Evolutionary conservation across 306 rosid genomes (phyloP), one percentile per base, ranked within the genome.

Genomic region (Mimosa pudica): DNA sequence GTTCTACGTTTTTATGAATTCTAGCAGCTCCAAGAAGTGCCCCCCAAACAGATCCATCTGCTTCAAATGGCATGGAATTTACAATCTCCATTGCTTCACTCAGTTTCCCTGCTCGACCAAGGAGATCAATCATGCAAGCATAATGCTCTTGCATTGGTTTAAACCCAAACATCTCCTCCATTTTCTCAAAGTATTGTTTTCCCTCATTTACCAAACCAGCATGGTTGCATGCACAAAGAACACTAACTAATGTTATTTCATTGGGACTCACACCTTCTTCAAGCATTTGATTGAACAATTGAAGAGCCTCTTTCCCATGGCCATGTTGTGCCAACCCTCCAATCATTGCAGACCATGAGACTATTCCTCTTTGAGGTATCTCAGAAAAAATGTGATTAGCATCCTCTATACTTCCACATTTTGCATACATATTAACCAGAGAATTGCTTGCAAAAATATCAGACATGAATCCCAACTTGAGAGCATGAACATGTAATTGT

Each of bases 261-360:
- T 92, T 94, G 60, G 97, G 97, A 6, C 63, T 63, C 79, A 91
- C 85, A 42, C 92, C 92, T 45, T 84, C 83, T 77, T 83, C 38
- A 33, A 94, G 94, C 98, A 94, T 94, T 84, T 91, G 85, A 79
- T 68, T 79, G 76, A 94, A 94, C 86, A 92, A 76, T 55, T 85
- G 81, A 82, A 94, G 90, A 84, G 98, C 93, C 84, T 88, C 85
- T 77, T 89, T 82, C 54, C 94, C 97, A 71, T 86, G 92, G 63
- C 97, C 97, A 48, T 94, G 98, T 63, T 92, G 98, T 79, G 97
- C 98, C 52, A 91, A 89, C 68, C 98, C 98, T 77, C 97, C 97
- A 17, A 94, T 94, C 93, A 92, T 94, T 33, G 98, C 98, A 64
- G 98, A 91, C 97, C 98, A 91, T 7, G 97, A 94, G 80, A 92